Evolutionary conservation across 495 filamentous ascomycete genomes (phyloP), one percentile per base, ranked within the genome.

Genomic region (Aspergillus heteromorphus): DNA sequence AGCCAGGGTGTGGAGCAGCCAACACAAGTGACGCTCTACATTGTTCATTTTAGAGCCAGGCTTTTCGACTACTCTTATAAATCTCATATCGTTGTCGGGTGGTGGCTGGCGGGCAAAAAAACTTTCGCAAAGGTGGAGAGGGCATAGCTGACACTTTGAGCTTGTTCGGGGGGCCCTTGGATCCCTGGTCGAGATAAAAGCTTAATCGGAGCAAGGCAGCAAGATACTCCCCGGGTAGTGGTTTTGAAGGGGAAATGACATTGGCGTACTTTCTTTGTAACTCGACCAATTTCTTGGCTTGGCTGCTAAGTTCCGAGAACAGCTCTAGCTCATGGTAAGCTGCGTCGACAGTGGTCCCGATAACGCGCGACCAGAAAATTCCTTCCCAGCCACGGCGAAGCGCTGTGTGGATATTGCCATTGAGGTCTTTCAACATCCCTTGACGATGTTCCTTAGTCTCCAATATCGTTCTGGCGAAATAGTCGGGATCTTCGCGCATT

Each of bases 401-500:
- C 1, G 53, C 29, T 6, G 70, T 69, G 54, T 75, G 68, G 0
- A 25, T 8, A 0, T 66, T 56, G 2, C 68, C 66, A 19, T 60
- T 36, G 0, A 27, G 43, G 49, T 76, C 73, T 4, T 45, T 58
- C 1, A 79, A 2, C 16, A 64, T 48, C 27, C 78, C 72, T 4
- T 60, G 48, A 4, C 68, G 60, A 60, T 82, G 79, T 19, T 81
- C 78, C 27, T 54, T 62, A 14, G 40, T 49, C 0, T 76, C 68
- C 4, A 40, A 43, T 1, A 79, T 0, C 14, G 50, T 23, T 2
- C 63, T 60, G 6, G 58, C 56, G 42, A 84, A 82, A 55, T 82
- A 85, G 5, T 51, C 65, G 0, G 81, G 79, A 58, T 84, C 79
- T 49, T 82, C 79, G n/a, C 81, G 70, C 34, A 83, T 58, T 1